Base-by-base conservation (phyloP, 2,329 filamentous ascomycete species). In the Ustilaginoidea virens region DNA sequence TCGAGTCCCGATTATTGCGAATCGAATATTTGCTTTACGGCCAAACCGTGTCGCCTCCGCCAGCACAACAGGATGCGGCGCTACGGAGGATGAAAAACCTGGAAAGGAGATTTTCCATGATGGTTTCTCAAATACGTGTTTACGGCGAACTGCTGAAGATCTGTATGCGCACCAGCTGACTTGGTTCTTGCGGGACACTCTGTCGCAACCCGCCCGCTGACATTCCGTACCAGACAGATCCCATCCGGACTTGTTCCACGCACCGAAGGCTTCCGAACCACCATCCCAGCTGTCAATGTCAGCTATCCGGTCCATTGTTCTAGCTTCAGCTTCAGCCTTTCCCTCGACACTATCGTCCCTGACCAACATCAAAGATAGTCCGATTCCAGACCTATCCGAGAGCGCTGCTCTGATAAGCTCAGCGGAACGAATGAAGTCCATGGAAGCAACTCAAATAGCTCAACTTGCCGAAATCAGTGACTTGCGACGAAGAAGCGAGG, bases 381-480 rank as follows among this genome's bases (percentile, higher is more conserved):
- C 68, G 2, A 48, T 75, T 4, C 69, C 70, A 2, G 66, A 73
- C 31, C 53, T 68, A 1, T 52, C 57, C 5, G 56, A 65, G 21
- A 69, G 63, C 41, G 62, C 69, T 4, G 56, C 58, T 20, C 56
- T 83, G 5, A 63, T 73, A 3, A 55, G 61, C 2, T 54, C 80
- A 26, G 50, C 62, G 21, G 71, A 74, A 7, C 63, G 73, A 25
- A 75, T 83, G 55, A 66, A 65, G 38, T 66, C 63, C 13, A 53
- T 72, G 12, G 66, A 71, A 36, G 60, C 63, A 0, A 65, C 64
- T 4, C 78, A 83, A 43, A 48, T 65, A 13, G 61, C 67, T 11
- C 76, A 82, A 49, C 61, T 52, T 22, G 60, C 61, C 27, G 70
- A 77, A 48, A 67, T 80, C 36, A 67, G 66, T 14, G 68, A 68